Evolutionary conservation across 1,139 yeast species (phyloP), one percentile per base, ranked within the genome.

Genomic region (Candida pseudoviswanathii): DNA sequence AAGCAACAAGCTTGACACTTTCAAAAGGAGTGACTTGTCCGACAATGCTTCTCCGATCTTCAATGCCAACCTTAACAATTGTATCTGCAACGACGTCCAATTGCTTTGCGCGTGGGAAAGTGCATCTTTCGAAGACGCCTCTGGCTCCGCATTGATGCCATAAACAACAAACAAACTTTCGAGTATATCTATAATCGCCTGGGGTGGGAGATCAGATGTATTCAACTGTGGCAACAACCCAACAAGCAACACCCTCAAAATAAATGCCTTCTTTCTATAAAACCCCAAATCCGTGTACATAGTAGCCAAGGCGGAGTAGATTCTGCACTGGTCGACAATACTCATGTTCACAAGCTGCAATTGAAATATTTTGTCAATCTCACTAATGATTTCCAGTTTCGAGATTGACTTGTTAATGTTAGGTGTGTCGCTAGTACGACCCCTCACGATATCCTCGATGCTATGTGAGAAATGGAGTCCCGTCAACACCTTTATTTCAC

Each of bases 261-360:
- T 77, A 55, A 92, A 84, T 0, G 90, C 84, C 53, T 85, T 76
- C 57, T 91, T 91, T 54, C 97, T 73, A 7, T 64, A 55, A 61
- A 87, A 75, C 0, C 85, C 84, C 48, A 91, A 72, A 38, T 78
- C 80, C 2, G 82, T 74, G 62, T 86, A 90, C 1, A 88, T 69
- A 3, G 83, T 66, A 0, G 96, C 89, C 53, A 92, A 67, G 0
- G 86, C 78, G 21, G 86, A 76, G 63, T 85, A 86, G 0, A 91
- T 77, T 44, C 81, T 66, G 50, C 85, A 75, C 61, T 84, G 89
- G 22, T 83, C 80, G n/a, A 68, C 55, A 2, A 78, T 56, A 26
- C 75, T 71, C 71, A 86, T 70, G 40, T 76, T 75, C 1, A 64
- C 63, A 38, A 75, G 58, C 55, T 73, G 78, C 27, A 75, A 57